Evolutionary conservation across 2,329 filamentous ascomycete genomes (phyloP).

Genomic region (Phialophora verrucosa): DNA sequence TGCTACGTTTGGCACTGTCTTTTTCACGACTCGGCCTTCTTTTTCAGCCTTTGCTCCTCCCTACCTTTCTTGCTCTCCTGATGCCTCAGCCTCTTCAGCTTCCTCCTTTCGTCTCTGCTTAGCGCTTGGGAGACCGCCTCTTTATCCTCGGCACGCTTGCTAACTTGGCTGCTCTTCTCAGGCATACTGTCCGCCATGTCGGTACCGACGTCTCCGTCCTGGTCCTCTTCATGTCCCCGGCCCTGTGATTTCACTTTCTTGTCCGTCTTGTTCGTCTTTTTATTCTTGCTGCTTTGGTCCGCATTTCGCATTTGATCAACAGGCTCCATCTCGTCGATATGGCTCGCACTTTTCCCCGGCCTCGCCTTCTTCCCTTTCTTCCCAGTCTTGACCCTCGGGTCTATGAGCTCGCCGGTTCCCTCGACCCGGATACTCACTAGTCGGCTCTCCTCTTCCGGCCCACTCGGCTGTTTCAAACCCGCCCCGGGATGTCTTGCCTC

Average conservation of each 20-base stretch:
- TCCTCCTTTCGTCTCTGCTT: constrained; percentile 32
- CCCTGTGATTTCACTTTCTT: background rate
- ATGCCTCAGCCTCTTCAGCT: constrained; percentile 29
- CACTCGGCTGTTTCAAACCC: constrained; percentile 45
- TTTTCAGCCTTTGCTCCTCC: constrained; percentile 20
- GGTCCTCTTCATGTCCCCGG: too few relatives aligned
- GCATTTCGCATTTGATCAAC: background rate
- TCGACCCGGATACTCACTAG: constrained; percentile 45
- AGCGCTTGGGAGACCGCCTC: background rate
- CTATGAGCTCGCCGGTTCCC: constrained; percentile 40
- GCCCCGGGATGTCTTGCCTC: constrained; percentile 30
- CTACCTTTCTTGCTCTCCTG: constrained; percentile 21
- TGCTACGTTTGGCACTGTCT: background rate
- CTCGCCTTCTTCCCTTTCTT: constrained; percentile 4
- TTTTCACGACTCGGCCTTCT: constrained; percentile 4
- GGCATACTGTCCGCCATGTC: background rate
- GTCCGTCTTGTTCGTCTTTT: constrained; percentile 10
- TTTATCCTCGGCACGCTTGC: constrained; percentile 1
- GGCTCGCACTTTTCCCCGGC: background rate
- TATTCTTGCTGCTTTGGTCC: background rate
- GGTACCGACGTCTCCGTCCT: background rate
- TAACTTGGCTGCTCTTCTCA: background rate
- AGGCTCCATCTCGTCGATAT: background rate
- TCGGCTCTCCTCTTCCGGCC: constrained; percentile 46
- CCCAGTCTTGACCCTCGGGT: background rate